Base-by-base conservation (phyloP, 306 rosid genomes). In the Lathyrus tuberosus region DNA sequence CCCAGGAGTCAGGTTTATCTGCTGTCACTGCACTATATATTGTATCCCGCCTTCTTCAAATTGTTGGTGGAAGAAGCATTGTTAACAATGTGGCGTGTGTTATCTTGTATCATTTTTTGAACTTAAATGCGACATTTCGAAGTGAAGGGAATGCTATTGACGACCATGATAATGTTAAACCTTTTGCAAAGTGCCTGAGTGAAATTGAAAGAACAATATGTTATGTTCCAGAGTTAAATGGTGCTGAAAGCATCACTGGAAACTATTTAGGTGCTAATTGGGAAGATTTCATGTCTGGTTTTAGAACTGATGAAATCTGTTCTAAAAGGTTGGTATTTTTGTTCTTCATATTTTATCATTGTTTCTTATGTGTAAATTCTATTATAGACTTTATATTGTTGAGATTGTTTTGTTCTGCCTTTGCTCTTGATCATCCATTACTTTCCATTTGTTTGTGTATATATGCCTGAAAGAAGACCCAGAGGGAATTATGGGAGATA, bases 1-100 rank as follows among this genome's bases (percentile, higher is more conserved):
- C 67, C 24, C 86, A 91, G 96, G 91, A 62, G 18, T 76, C 77
- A 77, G 81, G 83, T 68, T 75, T 91, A 38, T 88, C 97, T 40
- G 75, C 85, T 44, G 76, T 80, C 70, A 79, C 81, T 11, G 82
- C 91, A 51, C 65, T 91, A 72, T 88, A 86, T 72, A 70, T 87
- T 24, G 60, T 88, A 64, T 85, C 89, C 46, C 70, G 79, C 67
- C 86, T 91, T 80, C 86, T 91, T 82, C 97, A 88, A 86, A 93
- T 91, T 70, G 71, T 91, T 37, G 91, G 88, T 64, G 96, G 93
- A 75, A 84, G 71, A 80, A 66, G 75, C 65, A 49, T 82, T 71
- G 65, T 80, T 43, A 78, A 88, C 51, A 76, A 79, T 58, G 97
- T 88, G 56, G 89, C 88, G 5, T 85, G 76, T 54, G 84, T 69